These are phyloP conservation scores for Syzygium aqueum DNA, from an alignment of 345 rosid species.

Conservation along the genomic window DNA sequence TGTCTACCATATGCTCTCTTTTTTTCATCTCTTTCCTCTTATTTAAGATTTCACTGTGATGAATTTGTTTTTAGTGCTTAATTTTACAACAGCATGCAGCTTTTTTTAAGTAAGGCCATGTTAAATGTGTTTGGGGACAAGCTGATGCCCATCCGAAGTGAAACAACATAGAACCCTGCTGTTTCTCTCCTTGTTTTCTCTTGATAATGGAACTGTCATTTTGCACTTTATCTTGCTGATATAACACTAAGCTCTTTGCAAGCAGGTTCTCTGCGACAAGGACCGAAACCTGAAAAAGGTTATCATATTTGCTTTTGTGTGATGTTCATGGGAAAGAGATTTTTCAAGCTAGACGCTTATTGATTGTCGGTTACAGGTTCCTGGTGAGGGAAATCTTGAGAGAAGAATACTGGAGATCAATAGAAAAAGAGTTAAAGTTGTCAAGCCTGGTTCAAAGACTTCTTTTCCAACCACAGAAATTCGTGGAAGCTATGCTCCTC, in stretches of 20 bases:
- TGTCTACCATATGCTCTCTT: background rate
- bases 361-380: slow-evolving; percentile 31
- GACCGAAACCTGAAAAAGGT: slow-evolving; percentile 81
- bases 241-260: background rate
- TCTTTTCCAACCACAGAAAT: slow-evolving; percentile 80
- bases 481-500: slow-evolving; percentile 92
- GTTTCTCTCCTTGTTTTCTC: background rate
- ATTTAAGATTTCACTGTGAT: background rate
- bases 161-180: background rate
- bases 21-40: background rate
- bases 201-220: background rate
- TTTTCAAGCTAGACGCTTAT: background rate
- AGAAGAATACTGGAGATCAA: slow-evolving; percentile 85
- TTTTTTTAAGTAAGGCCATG: background rate
- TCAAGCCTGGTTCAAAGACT: slow-evolving; percentile 93
- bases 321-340: background rate
- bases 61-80: background rate
- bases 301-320: background rate
- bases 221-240: background rate
- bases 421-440: slow-evolving; percentile 81
- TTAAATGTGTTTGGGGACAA: background rate
- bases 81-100: background rate
- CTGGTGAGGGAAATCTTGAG: slow-evolving; percentile 75
- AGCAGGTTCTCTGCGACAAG: slow-evolving; percentile 80
- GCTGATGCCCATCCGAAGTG: background rate